A percentile compares a stretch with the other conserved stretches of the same genome.
Conservation (phyloP, 2,329 filamentous ascomycete genomes). For the Ascochyta koolunga region DNA sequence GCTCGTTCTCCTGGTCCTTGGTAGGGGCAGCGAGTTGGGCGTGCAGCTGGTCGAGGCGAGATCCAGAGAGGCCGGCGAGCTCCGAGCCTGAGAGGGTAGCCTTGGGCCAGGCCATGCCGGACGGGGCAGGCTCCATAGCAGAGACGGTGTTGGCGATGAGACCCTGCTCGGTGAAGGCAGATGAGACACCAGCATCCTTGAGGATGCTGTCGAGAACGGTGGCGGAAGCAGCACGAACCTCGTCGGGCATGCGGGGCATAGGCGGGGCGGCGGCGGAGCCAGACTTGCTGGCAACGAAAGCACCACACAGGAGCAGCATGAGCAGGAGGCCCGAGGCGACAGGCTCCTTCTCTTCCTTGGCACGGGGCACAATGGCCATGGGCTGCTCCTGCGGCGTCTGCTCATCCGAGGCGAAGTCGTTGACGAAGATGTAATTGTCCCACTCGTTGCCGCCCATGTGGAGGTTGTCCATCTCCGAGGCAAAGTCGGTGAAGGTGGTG, state of each 20-base stretch:
- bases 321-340: slow-evolving; percentile 84
- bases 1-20: slow-evolving; percentile 84
- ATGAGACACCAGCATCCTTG: slow-evolving; percentile 73
- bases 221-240: slow-evolving; percentile 78
- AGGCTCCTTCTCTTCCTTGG: slow-evolving; percentile 59
- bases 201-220: slow-evolving; percentile 80
- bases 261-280: slow-evolving; percentile 71
- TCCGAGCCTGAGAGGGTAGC: slow-evolving; percentile 45
- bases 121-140: slow-evolving; percentile 47
- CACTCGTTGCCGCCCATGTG: slow-evolving; percentile 77
- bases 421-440: slow-evolving; percentile 81
- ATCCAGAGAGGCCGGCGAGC: slow-evolving; percentile 44
- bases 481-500: slow-evolving; percentile 72
- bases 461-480: slow-evolving; percentile 82
- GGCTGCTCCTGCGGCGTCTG: slow-evolving; percentile 44
- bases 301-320: slow-evolving; percentile 95
- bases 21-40: slow-evolving; percentile 63
- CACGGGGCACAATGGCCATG: slow-evolving; percentile 51
- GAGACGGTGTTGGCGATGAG: slow-evolving; percentile 61
- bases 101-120: slow-evolving; percentile 47
- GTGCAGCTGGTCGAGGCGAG: slow-evolving; percentile 50
- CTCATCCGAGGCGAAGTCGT: slow-evolving; percentile 69
- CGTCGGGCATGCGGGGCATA: slow-evolving; percentile 79
- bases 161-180: slow-evolving; percentile 44
- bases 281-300: slow-evolving; percentile 90